Conservation (phyloP, 176 grass and related monocot genomes). For the Oryza glumipatula region DNA sequence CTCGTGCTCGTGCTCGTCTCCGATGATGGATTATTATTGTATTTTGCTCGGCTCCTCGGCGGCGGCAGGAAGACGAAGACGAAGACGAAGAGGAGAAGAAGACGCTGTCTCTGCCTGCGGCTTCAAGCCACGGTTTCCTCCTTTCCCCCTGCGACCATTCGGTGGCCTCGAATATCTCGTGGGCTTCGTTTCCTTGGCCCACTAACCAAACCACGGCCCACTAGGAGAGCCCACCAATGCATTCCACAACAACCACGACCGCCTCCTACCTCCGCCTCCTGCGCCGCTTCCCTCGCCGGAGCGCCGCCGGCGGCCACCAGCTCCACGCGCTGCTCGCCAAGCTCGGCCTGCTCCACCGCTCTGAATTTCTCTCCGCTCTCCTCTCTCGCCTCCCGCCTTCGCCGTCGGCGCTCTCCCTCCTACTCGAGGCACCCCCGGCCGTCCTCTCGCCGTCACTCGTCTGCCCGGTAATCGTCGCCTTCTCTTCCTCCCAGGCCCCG, state of each 20-base stretch:
- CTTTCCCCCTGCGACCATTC: no score
- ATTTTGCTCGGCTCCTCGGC: neutral
- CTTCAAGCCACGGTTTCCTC: neutral
- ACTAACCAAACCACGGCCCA: no score
- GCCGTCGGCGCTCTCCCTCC: constrained; percentile 50
- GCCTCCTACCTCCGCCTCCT: neutral
- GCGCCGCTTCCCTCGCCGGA: constrained; percentile 19
- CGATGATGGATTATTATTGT: neutral
- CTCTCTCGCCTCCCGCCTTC: constrained; percentile 56
- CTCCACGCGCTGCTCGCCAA: constrained; percentile 58
- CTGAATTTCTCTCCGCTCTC: constrained; percentile 41
- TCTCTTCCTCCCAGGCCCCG: constrained; percentile 39
- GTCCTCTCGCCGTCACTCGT: constrained; percentile 52
- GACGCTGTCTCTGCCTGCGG: neutral
- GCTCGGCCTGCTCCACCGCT: constrained; percentile 47
- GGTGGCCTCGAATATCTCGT: no score
- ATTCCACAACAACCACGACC: neutral
- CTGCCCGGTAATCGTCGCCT: constrained; percentile 48
- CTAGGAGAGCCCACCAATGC: no score
- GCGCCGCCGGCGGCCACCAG: constrained; percentile 23
- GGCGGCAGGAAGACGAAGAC: neutral
- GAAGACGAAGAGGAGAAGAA: neutral
- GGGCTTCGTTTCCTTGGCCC: no score
- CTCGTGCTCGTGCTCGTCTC: neutral
- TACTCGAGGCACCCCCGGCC: constrained; percentile 35